phyloP scores from a whole-genome alignment of 176 grass and related monocot genomes.

The Panicum miliaceum region DNA sequence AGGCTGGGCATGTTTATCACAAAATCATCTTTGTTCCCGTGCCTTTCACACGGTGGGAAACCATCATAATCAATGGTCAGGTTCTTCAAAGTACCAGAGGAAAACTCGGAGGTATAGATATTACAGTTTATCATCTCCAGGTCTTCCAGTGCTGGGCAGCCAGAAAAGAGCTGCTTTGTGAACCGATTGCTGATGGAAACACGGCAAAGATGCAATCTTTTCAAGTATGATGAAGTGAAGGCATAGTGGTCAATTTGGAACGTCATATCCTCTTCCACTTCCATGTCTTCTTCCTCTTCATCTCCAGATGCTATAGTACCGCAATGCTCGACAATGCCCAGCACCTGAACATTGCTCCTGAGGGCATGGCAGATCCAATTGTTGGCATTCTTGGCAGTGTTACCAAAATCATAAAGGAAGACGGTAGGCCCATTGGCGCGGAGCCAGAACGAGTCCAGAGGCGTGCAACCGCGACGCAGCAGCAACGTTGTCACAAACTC shows the following conservation, averaged over 20 bases:
- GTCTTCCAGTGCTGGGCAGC: conserved; percentile 14
- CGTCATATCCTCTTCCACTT: neutral
- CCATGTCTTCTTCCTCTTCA: neutral
- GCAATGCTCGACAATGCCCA: neutral
- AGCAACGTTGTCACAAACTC: neutral
- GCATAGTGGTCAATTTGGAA: neutral
- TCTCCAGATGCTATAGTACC: too few relatives aligned
- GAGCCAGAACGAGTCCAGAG: neutral
- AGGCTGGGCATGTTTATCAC: neutral
- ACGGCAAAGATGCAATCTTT: neutral
- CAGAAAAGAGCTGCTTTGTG: conserved; percentile 8
- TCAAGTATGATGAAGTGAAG: neutral
- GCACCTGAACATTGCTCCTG: neutral
- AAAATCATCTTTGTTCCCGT: neutral
- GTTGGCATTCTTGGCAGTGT: neutral
- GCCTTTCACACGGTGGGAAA: neutral
- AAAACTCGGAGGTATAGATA: neutral
- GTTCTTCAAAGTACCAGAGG: neutral
- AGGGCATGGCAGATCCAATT: neutral
- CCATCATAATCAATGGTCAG: neutral
- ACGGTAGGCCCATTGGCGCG: neutral
- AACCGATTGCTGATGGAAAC: neutral
- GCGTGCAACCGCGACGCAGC: neutral
- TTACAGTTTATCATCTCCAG: neutral
- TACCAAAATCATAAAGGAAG: neutral